A percentile compares a stretch with the other conserved stretches of the same genome.
Conservation (phyloP, 2,329 filamentous ascomycete species). For the Seiridium cupressi region DNA sequence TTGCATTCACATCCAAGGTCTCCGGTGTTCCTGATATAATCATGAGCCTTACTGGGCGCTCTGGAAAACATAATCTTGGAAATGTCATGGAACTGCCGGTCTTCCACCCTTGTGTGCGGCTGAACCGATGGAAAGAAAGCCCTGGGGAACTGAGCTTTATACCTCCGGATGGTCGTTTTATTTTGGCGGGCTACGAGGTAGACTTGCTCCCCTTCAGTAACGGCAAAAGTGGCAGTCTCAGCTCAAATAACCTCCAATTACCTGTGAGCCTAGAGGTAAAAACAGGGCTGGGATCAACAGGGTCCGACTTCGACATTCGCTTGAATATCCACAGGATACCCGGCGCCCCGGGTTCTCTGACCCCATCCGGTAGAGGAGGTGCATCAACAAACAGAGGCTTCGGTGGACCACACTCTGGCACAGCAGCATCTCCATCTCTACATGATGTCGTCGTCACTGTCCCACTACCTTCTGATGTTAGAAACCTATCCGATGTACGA, state of each 20-base stretch:
- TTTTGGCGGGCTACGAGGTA: conserved; percentile 91
- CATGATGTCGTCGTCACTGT: conserved; percentile 78
- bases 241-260: conserved; percentile 68
- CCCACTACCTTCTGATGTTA: conserved; percentile 74
- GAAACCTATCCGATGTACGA: conserved; percentile 80
- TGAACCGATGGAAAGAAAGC: conserved; percentile 85
- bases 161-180: conserved; percentile 90
- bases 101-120: conserved; percentile 91
- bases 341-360: conserved; percentile 35
- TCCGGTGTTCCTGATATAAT: conserved; percentile 92
- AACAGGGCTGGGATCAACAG: conserved; percentile 71
- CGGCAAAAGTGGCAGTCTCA: conserved; percentile 53
- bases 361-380: conserved; percentile 40
- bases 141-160: conserved; percentile 95
- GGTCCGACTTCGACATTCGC: conserved; percentile 86
- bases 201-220: conserved; percentile 76
- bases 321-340: conserved; percentile 70
- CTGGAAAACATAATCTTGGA: conserved; percentile 73
- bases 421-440: conserved; percentile 58
- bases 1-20: conserved; percentile 93
- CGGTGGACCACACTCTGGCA: conserved; percentile 48
- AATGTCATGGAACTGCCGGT: conserved; percentile 83
- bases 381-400: conserved; percentile 38
- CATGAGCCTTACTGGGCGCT: conserved; percentile 75
- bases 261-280: conserved; percentile 81